Evolutionary conservation across 148 eudicot species (phyloP).

Genomic region (Camellia lanceoleosa): DNA sequence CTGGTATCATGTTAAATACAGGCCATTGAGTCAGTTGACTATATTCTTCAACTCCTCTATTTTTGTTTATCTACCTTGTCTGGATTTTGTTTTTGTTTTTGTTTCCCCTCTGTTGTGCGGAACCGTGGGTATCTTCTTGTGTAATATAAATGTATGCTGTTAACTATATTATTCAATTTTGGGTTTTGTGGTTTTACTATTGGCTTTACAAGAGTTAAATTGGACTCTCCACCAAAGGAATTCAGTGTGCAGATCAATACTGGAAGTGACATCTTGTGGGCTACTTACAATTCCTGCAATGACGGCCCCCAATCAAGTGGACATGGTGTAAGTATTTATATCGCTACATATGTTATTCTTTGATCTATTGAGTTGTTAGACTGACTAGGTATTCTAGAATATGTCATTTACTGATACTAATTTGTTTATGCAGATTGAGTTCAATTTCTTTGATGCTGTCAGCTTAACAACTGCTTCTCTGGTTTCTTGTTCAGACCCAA

Average conservation of each 20-base stretch:
- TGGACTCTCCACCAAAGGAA: slow-evolving; percentile 93
- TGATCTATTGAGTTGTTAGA: neutral
- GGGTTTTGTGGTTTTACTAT: neutral
- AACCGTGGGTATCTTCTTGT: no score
- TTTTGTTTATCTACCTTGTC: no score
- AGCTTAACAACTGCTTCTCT: slow-evolving; percentile 64
- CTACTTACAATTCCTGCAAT: slow-evolving; percentile 72
- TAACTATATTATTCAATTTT: no score
- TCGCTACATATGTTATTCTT: neutral
- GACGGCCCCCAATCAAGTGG: slow-evolving; percentile 84
- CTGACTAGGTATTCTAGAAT: neutral
- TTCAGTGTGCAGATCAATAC: slow-evolving; percentile 98
- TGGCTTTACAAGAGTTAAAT: slow-evolving; percentile 81
- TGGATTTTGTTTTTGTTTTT: no score
- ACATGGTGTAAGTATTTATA: slow-evolving; percentile 67
- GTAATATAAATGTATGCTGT: no score
- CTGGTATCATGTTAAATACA: no score
- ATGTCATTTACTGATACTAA: neutral
- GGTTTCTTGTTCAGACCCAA: slow-evolving; percentile 73
- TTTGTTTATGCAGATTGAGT: slow-evolving; percentile 60
- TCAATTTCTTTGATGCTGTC: slow-evolving; percentile 64
- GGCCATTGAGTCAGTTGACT: no score
- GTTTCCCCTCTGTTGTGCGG: no score
- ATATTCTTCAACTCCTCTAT: no score
- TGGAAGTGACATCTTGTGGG: slow-evolving; percentile 94